Base-by-base conservation (phyloP, 257 asterid species). In the Linderniella brevidens region DNA sequence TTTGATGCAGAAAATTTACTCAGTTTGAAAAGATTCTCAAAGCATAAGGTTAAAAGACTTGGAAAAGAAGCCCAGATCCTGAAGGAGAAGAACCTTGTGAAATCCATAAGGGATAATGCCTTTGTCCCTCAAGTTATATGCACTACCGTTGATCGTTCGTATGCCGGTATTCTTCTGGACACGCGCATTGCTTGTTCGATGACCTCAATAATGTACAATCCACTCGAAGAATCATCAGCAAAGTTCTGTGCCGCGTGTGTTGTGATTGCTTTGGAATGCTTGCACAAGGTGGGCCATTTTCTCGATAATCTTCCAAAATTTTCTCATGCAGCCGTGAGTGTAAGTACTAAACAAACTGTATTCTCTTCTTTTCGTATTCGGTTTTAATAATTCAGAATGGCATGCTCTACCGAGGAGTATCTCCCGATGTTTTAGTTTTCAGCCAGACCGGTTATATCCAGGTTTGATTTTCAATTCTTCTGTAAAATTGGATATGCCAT, bases 21-120 rank as follows among this genome's bases (percentile, higher is more conserved):
- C 58, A 87, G 76, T 62, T 65, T 87, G 66, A 83, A 87, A 73
- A 77, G 97, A 67, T 87, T 80, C 70, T 76, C 92, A 49, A 83
- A 80, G 82, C 69, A 63, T 58, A 83, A 80, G 65, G 72, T 87
- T 17, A 72, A 67, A 62, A 67, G 58, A 56, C 93, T 87, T 43
- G 93, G 92, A 54, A 83, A 78, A 65, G 88, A 76, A 77, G 75
- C 57, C 17, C 69, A 66, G 50, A 82, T 83, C 49, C 63, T 73
- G 66, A 80, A 70, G 66, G 97, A 87, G 71, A 83, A 78, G 72
- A 61, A 75, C 60, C 65, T 87, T 46, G 29, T 77, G 72, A 80
- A 53, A 71, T 63, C 50, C 50, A 62, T 68, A 53, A 46, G 71
- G 60, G 67, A 71, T 10, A 69, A 67, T 54, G 55, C 73, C 61